Conservation (phyloP, 345 rosid genomes). For the Aquilaria yunnanensis region DNA sequence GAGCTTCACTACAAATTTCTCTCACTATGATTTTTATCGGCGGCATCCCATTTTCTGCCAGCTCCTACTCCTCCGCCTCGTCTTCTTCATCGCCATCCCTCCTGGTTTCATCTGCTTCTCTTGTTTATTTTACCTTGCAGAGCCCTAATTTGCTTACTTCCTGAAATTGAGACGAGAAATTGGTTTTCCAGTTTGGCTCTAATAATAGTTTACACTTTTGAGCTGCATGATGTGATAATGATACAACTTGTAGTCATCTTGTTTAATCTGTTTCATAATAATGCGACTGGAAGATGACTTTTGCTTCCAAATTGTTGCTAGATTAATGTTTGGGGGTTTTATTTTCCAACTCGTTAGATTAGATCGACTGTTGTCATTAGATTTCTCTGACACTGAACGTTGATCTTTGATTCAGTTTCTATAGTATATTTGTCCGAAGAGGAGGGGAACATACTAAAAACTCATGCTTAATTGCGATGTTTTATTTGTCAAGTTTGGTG, state of each 20-base stretch:
- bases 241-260: neutral
- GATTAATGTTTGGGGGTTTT: too few species aligned
- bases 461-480: neutral
- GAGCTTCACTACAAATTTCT: neutral
- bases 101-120: slow-evolving; percentile 15
- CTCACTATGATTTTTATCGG: slow-evolving; percentile 36
- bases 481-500: slow-evolving; percentile 5
- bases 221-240: neutral
- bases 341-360: too few species aligned
- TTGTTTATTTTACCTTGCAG: slow-evolving; percentile 7
- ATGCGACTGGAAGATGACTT: too few species aligned
- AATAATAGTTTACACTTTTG: neutral
- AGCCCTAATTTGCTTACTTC: too few species aligned
- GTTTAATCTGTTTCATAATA: neutral
- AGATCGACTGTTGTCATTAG: too few species aligned
- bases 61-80: slow-evolving; percentile 8
- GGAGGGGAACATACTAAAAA: neutral
- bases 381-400: neutral
- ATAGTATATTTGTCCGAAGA: neutral
- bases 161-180: neutral
- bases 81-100: slow-evolving; percentile 25
- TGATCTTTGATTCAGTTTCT: neutral
- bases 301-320: too few species aligned
- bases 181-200: neutral
- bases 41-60: slow-evolving; percentile 16